These are phyloP conservation scores for Lupinus albus DNA, from an alignment of 306 rosid genomes.

Conservation along the genomic window DNA sequence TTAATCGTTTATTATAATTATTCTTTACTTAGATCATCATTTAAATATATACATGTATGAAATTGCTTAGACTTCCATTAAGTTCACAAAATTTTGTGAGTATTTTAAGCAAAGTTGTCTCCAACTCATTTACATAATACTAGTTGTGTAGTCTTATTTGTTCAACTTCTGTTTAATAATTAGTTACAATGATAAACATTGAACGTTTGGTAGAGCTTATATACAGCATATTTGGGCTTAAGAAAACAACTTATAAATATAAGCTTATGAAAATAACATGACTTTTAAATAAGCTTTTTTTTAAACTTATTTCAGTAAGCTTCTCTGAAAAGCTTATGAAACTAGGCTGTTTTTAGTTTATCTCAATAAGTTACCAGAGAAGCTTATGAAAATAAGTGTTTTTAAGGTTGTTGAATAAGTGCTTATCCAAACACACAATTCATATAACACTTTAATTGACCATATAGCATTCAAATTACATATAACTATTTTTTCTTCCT, in stretches of 20 bases:
- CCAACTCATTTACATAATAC: background rate
- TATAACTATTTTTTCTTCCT: conserved; percentile 12
- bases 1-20: conserved; percentile 8
- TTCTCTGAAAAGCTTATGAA: too few relatives aligned
- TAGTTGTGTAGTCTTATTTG: too few relatives aligned
- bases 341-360: too few relatives aligned
- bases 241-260: too few relatives aligned
- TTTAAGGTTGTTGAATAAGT: too few relatives aligned
- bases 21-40: background rate
- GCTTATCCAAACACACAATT: background rate
- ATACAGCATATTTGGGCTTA: too few relatives aligned
- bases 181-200: background rate
- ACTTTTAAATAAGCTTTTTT: too few relatives aligned
- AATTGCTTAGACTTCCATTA: conserved; percentile 1
- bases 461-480: background rate
- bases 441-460: background rate
- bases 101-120: conserved; percentile 2
- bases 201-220: background rate
- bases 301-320: too few relatives aligned
- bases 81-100: background rate
- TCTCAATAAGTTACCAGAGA: too few relatives aligned
- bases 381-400: too few relatives aligned
- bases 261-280: too few relatives aligned
- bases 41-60: conserved; percentile 7
- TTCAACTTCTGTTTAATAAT: too few relatives aligned